phyloP scores from a whole-genome alignment of 208 protist genomes.

The Eutreptiella sp. region DNA sequence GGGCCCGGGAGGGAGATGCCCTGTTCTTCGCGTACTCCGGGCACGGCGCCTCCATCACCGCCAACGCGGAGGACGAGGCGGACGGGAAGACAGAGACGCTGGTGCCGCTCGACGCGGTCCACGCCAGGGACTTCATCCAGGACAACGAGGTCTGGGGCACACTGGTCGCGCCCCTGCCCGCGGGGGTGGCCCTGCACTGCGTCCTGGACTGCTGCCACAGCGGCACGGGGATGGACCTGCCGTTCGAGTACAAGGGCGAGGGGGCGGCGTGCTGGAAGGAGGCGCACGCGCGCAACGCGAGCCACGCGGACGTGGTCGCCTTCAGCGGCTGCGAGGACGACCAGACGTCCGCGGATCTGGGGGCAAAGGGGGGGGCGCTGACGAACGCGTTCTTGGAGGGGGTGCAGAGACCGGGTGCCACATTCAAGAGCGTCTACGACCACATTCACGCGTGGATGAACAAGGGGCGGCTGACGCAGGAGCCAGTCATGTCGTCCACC shows the following conservation, averaged over 20 bases:
- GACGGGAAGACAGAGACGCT: slow-evolving; percentile 39
- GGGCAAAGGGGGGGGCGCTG: no score
- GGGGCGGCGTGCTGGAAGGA: no score
- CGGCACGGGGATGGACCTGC: slow-evolving; percentile 26
- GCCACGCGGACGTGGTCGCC: slow-evolving; percentile 20
- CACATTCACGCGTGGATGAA: no score
- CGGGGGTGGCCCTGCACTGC: slow-evolving; percentile 11
- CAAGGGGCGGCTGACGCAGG: no score
- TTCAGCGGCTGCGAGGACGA: slow-evolving; percentile 34
- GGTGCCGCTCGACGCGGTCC: slow-evolving; percentile 30
- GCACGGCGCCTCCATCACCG: slow-evolving; percentile 32
- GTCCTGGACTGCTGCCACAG: slow-evolving; percentile 30
- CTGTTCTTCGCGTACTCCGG: slow-evolving; percentile 38
- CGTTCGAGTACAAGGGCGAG: no score
- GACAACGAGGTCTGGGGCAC: slow-evolving; percentile 5
- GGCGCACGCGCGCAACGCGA: slow-evolving; percentile 7
- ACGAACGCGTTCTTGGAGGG: no score
- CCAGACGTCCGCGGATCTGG: slow-evolving; percentile 30
- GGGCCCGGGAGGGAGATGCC: slow-evolving; percentile 11
- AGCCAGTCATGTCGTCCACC: no score
- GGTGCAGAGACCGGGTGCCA: no score
- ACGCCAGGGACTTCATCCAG: slow-evolving; percentile 4
- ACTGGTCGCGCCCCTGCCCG: slow-evolving; percentile 15
- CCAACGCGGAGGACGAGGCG: slow-evolving; percentile 24
- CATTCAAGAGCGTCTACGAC: no score